phyloP scores from a whole-genome alignment of 2,329 filamentous ascomycete genomes.

The Verticillium alfalfae region DNA sequence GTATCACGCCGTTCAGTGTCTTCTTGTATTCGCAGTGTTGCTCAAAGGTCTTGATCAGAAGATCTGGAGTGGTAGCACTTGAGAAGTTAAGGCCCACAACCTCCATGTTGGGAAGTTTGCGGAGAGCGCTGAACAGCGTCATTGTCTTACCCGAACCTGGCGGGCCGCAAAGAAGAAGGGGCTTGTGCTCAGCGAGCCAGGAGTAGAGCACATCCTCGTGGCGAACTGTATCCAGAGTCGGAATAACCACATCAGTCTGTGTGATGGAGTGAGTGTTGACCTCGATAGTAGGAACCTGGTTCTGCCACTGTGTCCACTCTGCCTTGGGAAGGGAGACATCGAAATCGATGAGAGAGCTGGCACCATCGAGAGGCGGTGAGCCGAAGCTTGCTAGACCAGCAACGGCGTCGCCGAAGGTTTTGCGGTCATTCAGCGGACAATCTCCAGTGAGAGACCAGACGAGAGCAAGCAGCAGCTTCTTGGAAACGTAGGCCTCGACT shows the following conservation, averaged over 20 bases:
- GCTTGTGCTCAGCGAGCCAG: constrained; percentile 98
- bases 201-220: constrained; percentile 99
- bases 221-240: constrained; percentile 91
- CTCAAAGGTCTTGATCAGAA: constrained; percentile 98
- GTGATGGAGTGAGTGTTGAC: constrained; percentile 98
- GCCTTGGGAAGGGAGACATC: constrained; percentile 82
- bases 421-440: constrained; percentile 82
- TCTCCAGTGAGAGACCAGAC: constrained; percentile 97
- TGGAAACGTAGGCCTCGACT: constrained; percentile 81
- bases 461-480: constrained; percentile 86
- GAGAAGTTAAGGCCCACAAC: constrained; percentile 99
- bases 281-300: constrained; percentile 87
- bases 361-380: constrained; percentile 71
- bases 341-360: constrained; percentile 88
- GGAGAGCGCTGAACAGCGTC: constrained; percentile 95
- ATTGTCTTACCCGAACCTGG: constrained; percentile 99
- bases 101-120: constrained; percentile 98
- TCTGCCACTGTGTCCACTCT: constrained; percentile 92
- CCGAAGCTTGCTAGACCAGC: constrained; percentile 80
- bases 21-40: constrained; percentile 99
- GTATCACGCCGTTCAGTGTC: constrained; percentile 90
- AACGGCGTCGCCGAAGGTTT: constrained; percentile 81
- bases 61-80: constrained; percentile 93
- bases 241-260: constrained; percentile 97
- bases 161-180: constrained; percentile 89